Evolutionary conservation across 495 filamentous ascomycete species (phyloP).

Genomic region (Aspergillus conjunctus): DNA sequence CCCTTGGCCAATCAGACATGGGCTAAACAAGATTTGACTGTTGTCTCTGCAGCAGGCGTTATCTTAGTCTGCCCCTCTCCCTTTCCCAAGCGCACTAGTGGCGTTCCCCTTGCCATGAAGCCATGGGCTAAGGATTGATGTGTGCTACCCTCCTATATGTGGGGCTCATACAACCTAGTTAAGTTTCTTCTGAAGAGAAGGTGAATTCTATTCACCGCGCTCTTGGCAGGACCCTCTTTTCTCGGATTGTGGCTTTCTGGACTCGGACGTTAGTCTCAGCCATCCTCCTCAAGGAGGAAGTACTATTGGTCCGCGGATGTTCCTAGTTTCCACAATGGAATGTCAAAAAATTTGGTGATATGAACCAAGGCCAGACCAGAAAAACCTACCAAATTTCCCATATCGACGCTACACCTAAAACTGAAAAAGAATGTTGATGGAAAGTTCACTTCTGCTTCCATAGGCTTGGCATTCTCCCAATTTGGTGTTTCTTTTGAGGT

Average conservation of each 20-base stretch:
- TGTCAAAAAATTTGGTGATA: slow-evolving; percentile 9
- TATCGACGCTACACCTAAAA: slow-evolving; percentile 20
- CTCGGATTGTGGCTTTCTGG: slow-evolving; percentile 1
- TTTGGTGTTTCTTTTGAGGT: neutral
- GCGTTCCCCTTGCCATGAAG: neutral
- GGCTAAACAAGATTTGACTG: neutral
- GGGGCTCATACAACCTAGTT: neutral
- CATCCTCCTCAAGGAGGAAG: neutral
- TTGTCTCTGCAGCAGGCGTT: neutral
- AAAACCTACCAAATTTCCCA: neutral
- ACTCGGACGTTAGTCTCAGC: neutral
- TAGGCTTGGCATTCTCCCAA: slow-evolving; percentile 12
- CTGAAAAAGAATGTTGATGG: slow-evolving; percentile 19
- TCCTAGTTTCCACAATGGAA: neutral
- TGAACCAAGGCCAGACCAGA: slow-evolving; percentile 1
- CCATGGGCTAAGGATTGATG: neutral
- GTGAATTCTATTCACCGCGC: neutral
- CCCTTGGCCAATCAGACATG: neutral
- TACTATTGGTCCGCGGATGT: neutral
- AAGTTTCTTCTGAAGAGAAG: neutral
- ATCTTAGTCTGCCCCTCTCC: no score
- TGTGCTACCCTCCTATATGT: neutral
- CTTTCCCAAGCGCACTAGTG: neutral
- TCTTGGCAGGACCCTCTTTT: neutral
- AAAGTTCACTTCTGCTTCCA: slow-evolving; percentile 11